Evolutionary conservation across 305 asterid species (phyloP), one percentile per base, ranked within the genome.

Genomic region (Vinca major): DNA sequence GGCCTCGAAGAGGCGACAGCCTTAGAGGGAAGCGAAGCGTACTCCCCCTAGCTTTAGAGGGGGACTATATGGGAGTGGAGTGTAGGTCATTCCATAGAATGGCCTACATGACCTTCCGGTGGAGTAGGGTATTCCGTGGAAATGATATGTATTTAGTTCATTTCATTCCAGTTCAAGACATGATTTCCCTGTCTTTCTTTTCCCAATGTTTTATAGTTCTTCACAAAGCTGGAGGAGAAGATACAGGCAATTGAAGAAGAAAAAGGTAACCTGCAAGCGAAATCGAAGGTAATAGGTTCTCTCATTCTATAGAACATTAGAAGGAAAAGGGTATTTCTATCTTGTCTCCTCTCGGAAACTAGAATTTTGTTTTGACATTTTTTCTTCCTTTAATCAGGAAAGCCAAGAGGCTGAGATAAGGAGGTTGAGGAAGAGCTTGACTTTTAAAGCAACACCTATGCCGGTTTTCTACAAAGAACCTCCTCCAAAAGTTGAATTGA

Each of bases 391-490:
- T 62, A 60, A 72, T 56, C 77, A 93, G 99, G 96, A 89, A 85
- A 82, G 61, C 73, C 90, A 87, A 68, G 96, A 89, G 56, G 97
- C 90, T 0, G 99, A 89, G 76, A 87, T 91, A 62, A 93, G 86
- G 89, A 86, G 86, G 75, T 82, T 88, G 72, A 80, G 97, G 76
- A 91, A 89, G 86, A 86, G 89, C 81, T 77, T 93, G 83, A 79
- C 85, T 17, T 93, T 93, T 73, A 93, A 86, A 82, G 98, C 98
- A 65, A 78, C 97, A 43, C 96, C 99, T 7, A 81, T 93, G 92
- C 99, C 99, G 11, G 86, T 79, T 79, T 93, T 93, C 84, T 93
- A 93, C 82, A 91, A 86, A 74, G 97, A 86, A 72, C 97, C 96
- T 52, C 96, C 89, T 75, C 91, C 88, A 10, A 91, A 84, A 81